Base-by-base conservation (phyloP, 2,329 filamentous ascomycete genomes). In the Blumeria hordei region DNA sequence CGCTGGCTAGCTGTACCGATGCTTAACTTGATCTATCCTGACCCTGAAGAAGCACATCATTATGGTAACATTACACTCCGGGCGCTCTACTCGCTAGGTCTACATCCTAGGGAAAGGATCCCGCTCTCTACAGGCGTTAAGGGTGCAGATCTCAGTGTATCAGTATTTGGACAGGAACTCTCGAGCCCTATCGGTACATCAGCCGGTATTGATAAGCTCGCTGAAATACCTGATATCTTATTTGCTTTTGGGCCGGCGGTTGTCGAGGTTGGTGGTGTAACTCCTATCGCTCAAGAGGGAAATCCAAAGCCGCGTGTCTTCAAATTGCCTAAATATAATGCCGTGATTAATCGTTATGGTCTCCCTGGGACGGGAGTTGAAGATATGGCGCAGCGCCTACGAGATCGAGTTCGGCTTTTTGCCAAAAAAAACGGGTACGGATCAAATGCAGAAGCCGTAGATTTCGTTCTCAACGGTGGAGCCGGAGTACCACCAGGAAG, bases 191-290 rank as follows among this genome's bases (percentile, higher is more conserved):
- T 98, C 62, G 92, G 84, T 56, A 94, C 93, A 59, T 93, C 87
- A n/a, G 92, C 87, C 5, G 92, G 92, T 9, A 79, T 98, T 45
- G 92, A 96, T 71, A 96, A 98, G 72, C 78, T 94, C 64, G 92
- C 82, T 55, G 86, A 94, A 58, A 81, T 96, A 55, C 85, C 88
- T 1, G 84, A 90, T 62, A 76, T 81, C 12, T 73, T 98, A 37
- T 85, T 96, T 65, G 86, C 81, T 7, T 71, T 95, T 3, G 92
- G 92, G 35, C 81, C 90, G 28, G 82, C 80, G 3, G 75, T 96
- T 39, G 86, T 98, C 34, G 92, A 98, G 66, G 83, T 98, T 1
- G 92, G 92, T 58, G 92, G 90, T 50, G 83, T 84, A 61, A 96
- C 88, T 4, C 85, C 92, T 0, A 69, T 78, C n/a, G 83, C 90